A percentile compares a stretch with the other conserved stretches of the same genome.
Conservation (phyloP, 2,329 filamentous ascomycete genomes). For the Coniella lustricola region DNA sequence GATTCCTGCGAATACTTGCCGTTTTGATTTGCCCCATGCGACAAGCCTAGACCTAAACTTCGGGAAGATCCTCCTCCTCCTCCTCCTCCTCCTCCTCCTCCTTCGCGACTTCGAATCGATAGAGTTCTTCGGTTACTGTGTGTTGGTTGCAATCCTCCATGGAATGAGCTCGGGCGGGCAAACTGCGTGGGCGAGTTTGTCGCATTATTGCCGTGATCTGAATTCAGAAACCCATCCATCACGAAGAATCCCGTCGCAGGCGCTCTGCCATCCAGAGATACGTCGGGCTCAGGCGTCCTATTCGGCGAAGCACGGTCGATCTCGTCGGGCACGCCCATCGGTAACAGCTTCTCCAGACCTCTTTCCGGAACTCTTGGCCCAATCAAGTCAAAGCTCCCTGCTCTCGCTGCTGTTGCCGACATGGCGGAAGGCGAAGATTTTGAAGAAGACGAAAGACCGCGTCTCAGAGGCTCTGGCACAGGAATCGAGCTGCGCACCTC, state of each 20-base stretch:
- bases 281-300: not conserved
- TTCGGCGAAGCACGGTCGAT: slow-evolving; percentile 1
- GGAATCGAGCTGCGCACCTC: not conserved
- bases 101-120: not conserved
- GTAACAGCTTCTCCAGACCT: not conserved
- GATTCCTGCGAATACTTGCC: not conserved
- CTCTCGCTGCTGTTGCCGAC: not conserved
- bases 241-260: slow-evolving; percentile 6
- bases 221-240: slow-evolving; percentile 7
- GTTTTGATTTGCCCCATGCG: too few species aligned
- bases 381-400: not conserved
- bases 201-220: not conserved
- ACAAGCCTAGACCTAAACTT: not conserved
- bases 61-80: not conserved
- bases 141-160: not conserved
- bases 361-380: not conserved
- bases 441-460: not conserved
- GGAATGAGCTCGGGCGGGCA: not conserved
- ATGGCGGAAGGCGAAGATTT: not conserved
- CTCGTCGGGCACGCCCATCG: not conserved
- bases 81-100: not conserved
- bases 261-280: not conserved
- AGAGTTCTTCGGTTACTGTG: not conserved
- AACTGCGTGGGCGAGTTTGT: not conserved
- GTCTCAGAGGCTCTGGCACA: not conserved